Conservation (phyloP, 1,139 yeast species). For the Saccharomyces uvarum region DNA sequence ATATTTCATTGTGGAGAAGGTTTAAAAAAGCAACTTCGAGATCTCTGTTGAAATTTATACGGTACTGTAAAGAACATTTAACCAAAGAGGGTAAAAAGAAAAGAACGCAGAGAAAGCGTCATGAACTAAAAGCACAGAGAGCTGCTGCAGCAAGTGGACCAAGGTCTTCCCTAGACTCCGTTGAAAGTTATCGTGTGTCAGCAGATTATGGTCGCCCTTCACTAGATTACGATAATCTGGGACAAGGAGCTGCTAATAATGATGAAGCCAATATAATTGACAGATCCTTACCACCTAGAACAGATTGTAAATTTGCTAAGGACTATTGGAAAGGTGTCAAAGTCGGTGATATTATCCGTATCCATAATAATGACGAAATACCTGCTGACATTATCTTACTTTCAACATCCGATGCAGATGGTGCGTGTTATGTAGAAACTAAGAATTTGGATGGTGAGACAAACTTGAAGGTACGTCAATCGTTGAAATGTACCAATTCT, state of each 20-base stretch:
- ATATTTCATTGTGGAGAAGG: constrained; percentile 50
- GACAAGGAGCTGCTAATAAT: constrained; percentile 10
- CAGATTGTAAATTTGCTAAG: constrained; percentile 46
- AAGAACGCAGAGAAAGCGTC: constrained; percentile 21
- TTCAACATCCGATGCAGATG: constrained; percentile 80
- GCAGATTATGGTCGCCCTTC: constrained; percentile 27
- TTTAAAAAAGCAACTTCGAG: constrained; percentile 48
- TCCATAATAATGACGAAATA: constrained; percentile 80
- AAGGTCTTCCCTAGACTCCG: constrained; percentile 28
- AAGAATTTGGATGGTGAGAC: constrained; percentile 96
- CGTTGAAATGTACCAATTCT: constrained; percentile 60
- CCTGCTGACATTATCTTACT: constrained; percentile 84
- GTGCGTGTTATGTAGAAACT: constrained; percentile 88
- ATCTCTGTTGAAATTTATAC: constrained; percentile 25
- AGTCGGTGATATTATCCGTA: constrained; percentile 83
- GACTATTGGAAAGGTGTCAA: constrained; percentile 81
- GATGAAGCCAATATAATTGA: constrained; percentile 24
- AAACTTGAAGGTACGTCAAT: constrained; percentile 72
- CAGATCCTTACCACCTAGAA: constrained; percentile 21
- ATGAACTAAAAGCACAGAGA: constrained; percentile 11
- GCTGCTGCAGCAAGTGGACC: constrained; percentile 15
- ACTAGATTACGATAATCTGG: constrained; percentile 21
- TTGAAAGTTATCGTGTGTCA: constrained; percentile 28
- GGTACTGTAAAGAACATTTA: constrained; percentile 31
- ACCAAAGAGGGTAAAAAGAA: constrained; percentile 36